These are phyloP conservation scores for Leishmania lainsoni DNA, from an alignment of 208 protist genomes.

Conservation along the genomic window DNA sequence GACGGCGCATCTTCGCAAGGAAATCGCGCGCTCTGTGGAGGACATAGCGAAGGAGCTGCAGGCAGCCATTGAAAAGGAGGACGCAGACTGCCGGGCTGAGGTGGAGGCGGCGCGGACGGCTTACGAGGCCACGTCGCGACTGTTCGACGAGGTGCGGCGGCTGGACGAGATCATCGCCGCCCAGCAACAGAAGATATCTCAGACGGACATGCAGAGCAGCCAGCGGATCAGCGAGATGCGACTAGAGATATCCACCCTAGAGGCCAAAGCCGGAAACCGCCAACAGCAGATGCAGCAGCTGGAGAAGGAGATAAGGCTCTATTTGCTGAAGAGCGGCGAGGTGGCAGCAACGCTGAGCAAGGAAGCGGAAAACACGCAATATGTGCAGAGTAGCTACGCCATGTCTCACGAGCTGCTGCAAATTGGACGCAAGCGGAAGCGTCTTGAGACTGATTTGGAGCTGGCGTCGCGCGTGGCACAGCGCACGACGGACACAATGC, in stretches of 20 bases:
- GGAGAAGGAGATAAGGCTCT: slow-evolving; percentile 62
- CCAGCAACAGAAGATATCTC: slow-evolving; percentile 54
- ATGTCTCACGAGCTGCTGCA: slow-evolving; percentile 43
- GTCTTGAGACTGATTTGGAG: slow-evolving; percentile 69
- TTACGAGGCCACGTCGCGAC: slow-evolving; percentile 41
- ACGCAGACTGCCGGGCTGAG: slow-evolving; percentile 31
- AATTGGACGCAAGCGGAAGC: slow-evolving; percentile 51
- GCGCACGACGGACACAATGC: slow-evolving; percentile 51
- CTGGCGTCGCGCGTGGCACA: slow-evolving; percentile 68
- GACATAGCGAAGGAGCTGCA: slow-evolving; percentile 42
- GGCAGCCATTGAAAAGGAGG: slow-evolving; percentile 44
- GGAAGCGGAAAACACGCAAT: slow-evolving; percentile 58
- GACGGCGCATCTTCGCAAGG: slow-evolving; percentile 63
- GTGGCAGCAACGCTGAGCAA: slow-evolving; percentile 50
- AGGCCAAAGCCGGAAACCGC: slow-evolving; percentile 54
- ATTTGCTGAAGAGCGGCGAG: slow-evolving; percentile 51
- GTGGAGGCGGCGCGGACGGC: slow-evolving; percentile 48
- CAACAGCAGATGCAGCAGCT: slow-evolving; percentile 58
- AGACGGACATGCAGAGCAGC: slow-evolving; percentile 57
- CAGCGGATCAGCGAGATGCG: slow-evolving; percentile 76
- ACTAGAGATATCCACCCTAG: slow-evolving; percentile 68
- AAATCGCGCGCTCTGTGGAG: slow-evolving; percentile 52
- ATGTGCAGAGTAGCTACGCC: slow-evolving; percentile 39
- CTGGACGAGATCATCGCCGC: slow-evolving; percentile 59
- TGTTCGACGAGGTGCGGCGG: slow-evolving; percentile 58